Evolutionary conservation across 441 rosid genomes (phyloP), one percentile per base, ranked within the genome.

Genomic region (Pelargonium myrrhifolium): DNA sequence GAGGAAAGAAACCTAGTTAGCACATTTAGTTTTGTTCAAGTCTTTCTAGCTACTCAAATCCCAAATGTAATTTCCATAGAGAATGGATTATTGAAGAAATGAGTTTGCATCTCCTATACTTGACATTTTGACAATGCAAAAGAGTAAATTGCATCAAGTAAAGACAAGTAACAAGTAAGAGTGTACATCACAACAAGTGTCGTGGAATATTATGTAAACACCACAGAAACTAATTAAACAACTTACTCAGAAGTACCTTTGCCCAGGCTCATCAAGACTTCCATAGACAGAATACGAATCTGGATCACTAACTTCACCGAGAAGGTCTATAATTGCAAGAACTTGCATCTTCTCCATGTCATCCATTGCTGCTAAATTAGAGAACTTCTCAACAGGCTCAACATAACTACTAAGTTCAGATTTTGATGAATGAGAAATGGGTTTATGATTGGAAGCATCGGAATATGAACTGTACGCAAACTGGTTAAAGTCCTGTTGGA

Each of bases 231-330:
- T 55, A 64, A 6, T 5, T 37, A 66, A 28, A 21, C 62, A 66
- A 71, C 70, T 49, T 68, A 66, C 58, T 6, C 26, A 66, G 53
- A 69, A 55, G 71, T 84, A 93, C 99, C 99, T 88, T 84, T 78
- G 84, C 71, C 97, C 99, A 68, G 89, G 81, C 72, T 83, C 96
- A 79, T 93, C 99, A 70, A 93, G 95, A 84, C 86, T 87, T 78
- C 81, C 81, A 72, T 91, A 91, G 72, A 79, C 86, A 70, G 95
- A 87, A 75, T 83, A 78, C 70, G 92, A 84, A 8, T 81, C 84
- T 71, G 81, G 81, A 71, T 85, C 75, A 75, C 81, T 82, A 68
- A 93, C 72, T 83, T 93, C 99, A 43, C 69, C 59, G 64, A 93
- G 88, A 77, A 93, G 87, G 81, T 89, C 93, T 61, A 83, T 67